These are phyloP conservation scores for Malus hybrid DNA, from an alignment of 331 rosid species.

Conservation along the genomic window DNA sequence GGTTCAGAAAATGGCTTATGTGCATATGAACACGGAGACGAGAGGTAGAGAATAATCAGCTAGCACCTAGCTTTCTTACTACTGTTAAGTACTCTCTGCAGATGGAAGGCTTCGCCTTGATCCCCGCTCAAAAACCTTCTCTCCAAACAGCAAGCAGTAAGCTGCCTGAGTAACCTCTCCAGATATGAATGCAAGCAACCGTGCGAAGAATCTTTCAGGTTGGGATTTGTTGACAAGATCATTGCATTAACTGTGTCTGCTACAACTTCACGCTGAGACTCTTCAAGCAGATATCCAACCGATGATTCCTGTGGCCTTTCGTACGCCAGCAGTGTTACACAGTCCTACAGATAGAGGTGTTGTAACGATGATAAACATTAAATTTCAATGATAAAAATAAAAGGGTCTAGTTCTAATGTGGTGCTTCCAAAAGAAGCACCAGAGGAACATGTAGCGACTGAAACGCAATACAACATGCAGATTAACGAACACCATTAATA, in stretches of 20 bases:
- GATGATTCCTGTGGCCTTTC: constrained; percentile 69
- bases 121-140: constrained; percentile 69
- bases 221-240: constrained; percentile 80
- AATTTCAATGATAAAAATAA: not conserved
- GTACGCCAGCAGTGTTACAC: constrained; percentile 90
- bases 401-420: not conserved
- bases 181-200: constrained; percentile 64
- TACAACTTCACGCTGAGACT: constrained; percentile 81
- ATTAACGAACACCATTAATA: not conserved
- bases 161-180: constrained; percentile 79
- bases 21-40: constrained; percentile 18
- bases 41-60: constrained; percentile 15
- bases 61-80: constrained; percentile 43
- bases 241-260: constrained; percentile 88
- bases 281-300: constrained; percentile 79
- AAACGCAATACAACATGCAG: not conserved
- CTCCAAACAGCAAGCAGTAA: constrained; percentile 81
- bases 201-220: constrained; percentile 51
- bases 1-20: constrained; percentile 13
- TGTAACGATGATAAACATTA: constrained; percentile 7
- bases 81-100: constrained; percentile 59
- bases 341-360: constrained; percentile 45
- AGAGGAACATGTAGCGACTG: not conserved
- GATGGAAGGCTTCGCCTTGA: constrained; percentile 86
- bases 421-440: not conserved